phyloP scores from a whole-genome alignment of 2,329 filamentous ascomycete species.

The Didymella pomorum region DNA sequence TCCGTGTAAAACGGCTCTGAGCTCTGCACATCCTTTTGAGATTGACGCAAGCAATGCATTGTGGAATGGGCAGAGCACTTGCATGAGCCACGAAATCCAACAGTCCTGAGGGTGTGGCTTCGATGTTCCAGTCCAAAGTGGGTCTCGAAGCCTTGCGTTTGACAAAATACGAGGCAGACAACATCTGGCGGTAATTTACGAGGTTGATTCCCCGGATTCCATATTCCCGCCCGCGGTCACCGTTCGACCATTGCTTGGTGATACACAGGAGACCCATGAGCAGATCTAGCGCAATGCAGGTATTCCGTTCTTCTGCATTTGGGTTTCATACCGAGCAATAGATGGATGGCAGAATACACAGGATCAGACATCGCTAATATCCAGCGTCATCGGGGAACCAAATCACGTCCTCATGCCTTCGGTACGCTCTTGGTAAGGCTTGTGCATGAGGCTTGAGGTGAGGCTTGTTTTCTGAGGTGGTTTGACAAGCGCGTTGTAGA shows the following conservation, averaged over 20 bases:
- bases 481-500: not conserved
- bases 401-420: not conserved
- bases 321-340: not conserved
- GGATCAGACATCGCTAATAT: not conserved
- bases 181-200: not conserved
- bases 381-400: not conserved
- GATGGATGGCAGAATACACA: not conserved
- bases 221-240: not conserved
- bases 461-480: not conserved
- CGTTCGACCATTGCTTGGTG: not conserved
- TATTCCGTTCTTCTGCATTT: not conserved
- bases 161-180: conserved; percentile 5
- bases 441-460: not conserved
- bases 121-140: not conserved
- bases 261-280: not conserved
- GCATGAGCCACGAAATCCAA: not conserved
- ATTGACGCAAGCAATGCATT: not conserved
- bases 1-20: not conserved
- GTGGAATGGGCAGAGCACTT: not conserved
- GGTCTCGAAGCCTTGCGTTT: not conserved
- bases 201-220: not conserved
- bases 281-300: not conserved
- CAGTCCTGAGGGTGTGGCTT: not conserved
- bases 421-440: not conserved
- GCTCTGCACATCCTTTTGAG: not conserved